Conservation (phyloP, 2,329 filamentous ascomycete genomes). For the Sphaerostilbella broomeana region DNA sequence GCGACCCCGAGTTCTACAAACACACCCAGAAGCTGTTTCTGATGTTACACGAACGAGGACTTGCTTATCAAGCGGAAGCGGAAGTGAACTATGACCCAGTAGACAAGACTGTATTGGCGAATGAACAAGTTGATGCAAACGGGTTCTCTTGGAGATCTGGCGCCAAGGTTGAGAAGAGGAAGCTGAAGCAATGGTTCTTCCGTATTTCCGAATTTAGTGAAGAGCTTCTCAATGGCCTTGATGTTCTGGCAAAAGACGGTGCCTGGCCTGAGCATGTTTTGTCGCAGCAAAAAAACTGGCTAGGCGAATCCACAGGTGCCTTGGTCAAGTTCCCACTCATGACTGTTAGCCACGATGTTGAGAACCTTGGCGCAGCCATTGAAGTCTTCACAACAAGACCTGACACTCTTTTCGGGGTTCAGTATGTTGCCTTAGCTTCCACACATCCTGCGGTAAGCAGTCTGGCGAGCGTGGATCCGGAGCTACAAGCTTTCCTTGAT, state of each 20-base stretch:
- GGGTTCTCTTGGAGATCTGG: conserved; percentile 84
- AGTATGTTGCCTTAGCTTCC: conserved; percentile 74
- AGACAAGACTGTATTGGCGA: conserved; percentile 82
- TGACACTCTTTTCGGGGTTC: conserved; percentile 80
- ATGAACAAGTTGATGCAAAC: conserved; percentile 86
- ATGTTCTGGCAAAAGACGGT: conserved; percentile 53
- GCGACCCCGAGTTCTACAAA: conserved; percentile 78
- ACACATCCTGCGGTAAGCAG: conserved; percentile 62
- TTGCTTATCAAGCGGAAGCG: conserved; percentile 78
- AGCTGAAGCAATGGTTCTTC: conserved; percentile 84
- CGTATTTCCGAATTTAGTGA: conserved; percentile 75
- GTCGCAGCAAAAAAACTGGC: conserved; percentile 81
- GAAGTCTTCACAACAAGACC: conserved; percentile 79
- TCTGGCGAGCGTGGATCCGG: conserved; percentile 51
- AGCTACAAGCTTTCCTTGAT: conserved; percentile 62
- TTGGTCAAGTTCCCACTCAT: conserved; percentile 63
- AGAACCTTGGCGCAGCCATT: conserved; percentile 46
- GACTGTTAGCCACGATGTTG: conserved; percentile 33
- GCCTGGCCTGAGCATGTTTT: conserved; percentile 79
- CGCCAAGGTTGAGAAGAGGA: conserved; percentile 71
- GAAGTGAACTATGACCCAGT: conserved; percentile 87
- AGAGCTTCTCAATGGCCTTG: conserved; percentile 62
- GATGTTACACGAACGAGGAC: conserved; percentile 62
- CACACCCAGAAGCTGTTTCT: conserved; percentile 85
- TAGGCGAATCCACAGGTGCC: conserved; percentile 71